phyloP scores from a whole-genome alignment of 768 basidiomycete species.

The Pluteus cervinus region DNA sequence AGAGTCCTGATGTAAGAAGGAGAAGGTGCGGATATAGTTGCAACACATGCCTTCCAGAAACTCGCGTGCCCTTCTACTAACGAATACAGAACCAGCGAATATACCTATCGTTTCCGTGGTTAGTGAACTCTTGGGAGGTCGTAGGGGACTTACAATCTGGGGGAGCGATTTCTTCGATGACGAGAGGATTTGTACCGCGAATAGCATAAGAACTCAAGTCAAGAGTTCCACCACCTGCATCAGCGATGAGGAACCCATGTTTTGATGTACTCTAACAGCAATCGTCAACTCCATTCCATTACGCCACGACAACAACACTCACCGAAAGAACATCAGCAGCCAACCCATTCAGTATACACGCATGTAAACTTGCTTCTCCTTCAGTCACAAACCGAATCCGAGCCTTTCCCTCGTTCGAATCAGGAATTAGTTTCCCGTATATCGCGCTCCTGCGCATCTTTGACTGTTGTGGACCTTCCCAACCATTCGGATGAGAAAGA shows the following conservation, averaged over 20 bases:
- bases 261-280: slow-evolving; percentile 57
- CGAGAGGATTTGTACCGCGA: slow-evolving; percentile 58
- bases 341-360: slow-evolving; percentile 72
- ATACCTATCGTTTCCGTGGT: slow-evolving; percentile 51
- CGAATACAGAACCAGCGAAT: slow-evolving; percentile 80
- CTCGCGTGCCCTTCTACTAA: slow-evolving; percentile 65
- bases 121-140: slow-evolving; percentile 3
- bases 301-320: slow-evolving; percentile 14
- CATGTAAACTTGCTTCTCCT: slow-evolving; percentile 79
- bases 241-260: slow-evolving; percentile 74
- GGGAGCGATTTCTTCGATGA: slow-evolving; percentile 80
- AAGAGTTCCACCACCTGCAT: slow-evolving; percentile 77
- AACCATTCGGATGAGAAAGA: slow-evolving; percentile 76
- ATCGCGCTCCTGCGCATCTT: slow-evolving; percentile 74
- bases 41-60: slow-evolving; percentile 56
- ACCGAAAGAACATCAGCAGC: slow-evolving; percentile 76
- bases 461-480: slow-evolving; percentile 75
- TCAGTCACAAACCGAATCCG: slow-evolving; percentile 78
- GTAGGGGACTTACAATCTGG: slow-evolving; percentile 56
- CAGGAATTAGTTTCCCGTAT: slow-evolving; percentile 66
- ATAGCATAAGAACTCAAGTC: slow-evolving; percentile 81
- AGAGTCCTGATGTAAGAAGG: background rate
- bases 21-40: background rate
- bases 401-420: slow-evolving; percentile 66
- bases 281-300: background rate